These are phyloP conservation scores for Bifiguratus adelaidae DNA, from an alignment of 192 early-diverging fungal genomes.

Conservation along the genomic window DNA sequence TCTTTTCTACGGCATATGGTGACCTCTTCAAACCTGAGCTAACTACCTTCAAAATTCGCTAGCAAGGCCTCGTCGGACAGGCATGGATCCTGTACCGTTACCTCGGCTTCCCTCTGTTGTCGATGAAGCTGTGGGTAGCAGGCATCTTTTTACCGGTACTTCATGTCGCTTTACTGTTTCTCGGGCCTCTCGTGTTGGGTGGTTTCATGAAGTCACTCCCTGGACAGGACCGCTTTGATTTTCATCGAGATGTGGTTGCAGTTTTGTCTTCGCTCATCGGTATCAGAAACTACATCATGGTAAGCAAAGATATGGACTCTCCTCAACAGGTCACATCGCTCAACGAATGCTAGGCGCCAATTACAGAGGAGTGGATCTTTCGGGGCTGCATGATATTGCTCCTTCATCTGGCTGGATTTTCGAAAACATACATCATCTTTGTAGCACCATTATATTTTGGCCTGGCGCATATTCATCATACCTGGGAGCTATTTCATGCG, in stretches of 20 bases:
- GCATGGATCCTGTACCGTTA: conserved; percentile 5
- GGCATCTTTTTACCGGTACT: conserved; percentile 16
- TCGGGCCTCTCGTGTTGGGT: conserved; percentile 38
- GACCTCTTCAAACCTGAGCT: not conserved
- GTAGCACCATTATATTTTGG: conserved; percentile 61
- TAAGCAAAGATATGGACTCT: conserved; percentile 6
- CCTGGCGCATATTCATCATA: conserved; percentile 68
- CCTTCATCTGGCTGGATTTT: conserved; percentile 23
- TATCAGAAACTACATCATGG: conserved; percentile 35
- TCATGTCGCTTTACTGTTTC: conserved; percentile 36
- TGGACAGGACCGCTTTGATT: conserved; percentile 22
- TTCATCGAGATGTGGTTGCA: conserved; percentile 10
- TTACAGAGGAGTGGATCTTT: conserved; percentile 68
- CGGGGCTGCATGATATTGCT: conserved; percentile 55
- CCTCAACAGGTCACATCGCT: not conserved
- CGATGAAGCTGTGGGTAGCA: conserved; percentile 5
- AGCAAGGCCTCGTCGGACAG: not conserved
- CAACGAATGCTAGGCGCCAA: conserved; percentile 40
- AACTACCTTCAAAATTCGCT: not conserved
- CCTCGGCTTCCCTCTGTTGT: conserved; percentile 22
- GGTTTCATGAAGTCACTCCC: conserved; percentile 28
- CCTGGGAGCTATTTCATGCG: conserved; percentile 36
- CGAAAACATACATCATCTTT: conserved; percentile 29
- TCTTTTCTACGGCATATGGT: not conserved
- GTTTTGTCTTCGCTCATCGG: conserved; percentile 12